Percentiles rank a stretch among this genome's conserved stretches.
Evolutionary conservation across 2,329 filamentous ascomycete species (phyloP).

Genomic region (Alternaria sp.): DNA sequence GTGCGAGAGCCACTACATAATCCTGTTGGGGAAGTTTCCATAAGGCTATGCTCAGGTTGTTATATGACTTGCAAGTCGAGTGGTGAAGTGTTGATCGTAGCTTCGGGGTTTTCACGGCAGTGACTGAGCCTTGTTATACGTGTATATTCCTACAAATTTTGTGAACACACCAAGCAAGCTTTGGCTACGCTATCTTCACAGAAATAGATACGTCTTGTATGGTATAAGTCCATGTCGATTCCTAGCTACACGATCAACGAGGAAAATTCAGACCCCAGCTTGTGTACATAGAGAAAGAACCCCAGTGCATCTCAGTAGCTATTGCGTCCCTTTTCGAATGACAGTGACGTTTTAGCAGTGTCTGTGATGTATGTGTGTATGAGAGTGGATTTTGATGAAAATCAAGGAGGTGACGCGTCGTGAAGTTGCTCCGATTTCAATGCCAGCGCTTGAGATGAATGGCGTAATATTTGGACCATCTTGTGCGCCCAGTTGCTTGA

Average conservation of each 20-base stretch:
- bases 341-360: not conserved
- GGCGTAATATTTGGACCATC: not conserved
- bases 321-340: not conserved
- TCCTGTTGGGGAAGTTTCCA: not conserved
- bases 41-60: not conserved
- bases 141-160: not conserved
- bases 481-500: not conserved
- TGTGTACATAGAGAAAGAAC: not conserved
- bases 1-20: too few species aligned
- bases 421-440: not conserved
- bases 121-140: not conserved
- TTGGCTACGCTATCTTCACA: not conserved
- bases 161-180: not conserved
- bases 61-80: too few species aligned
- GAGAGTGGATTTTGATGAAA: not conserved
- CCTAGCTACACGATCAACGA: not conserved
- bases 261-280: not conserved
- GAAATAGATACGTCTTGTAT: not conserved
- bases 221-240: not conserved
- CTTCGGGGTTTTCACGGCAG: not conserved
- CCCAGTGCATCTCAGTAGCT: not conserved
- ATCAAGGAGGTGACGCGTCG: not conserved
- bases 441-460: not conserved
- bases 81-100: not conserved
- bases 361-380: not conserved